Conservation (phyloP, 2,329 filamentous ascomycete species). For the Colletotrichum tropicale region DNA sequence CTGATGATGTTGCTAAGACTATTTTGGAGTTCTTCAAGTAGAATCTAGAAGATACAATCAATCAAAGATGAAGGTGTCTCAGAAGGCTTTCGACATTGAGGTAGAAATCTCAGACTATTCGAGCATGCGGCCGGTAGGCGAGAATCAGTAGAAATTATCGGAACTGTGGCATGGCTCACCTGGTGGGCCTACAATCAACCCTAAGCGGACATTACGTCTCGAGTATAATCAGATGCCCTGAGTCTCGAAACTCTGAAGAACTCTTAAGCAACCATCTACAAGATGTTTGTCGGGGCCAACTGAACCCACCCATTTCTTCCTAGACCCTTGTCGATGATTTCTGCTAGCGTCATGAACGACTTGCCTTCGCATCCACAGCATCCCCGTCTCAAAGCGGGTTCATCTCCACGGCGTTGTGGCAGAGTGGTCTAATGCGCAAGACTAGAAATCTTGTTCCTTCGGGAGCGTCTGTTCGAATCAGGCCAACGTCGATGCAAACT, state of each 20-base stretch:
- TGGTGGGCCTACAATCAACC: background rate
- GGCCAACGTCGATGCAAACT: conserved; percentile 4
- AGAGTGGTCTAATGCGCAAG: conserved; percentile 21
- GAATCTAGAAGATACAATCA: background rate
- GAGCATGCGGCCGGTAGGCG: background rate
- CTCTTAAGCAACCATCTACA: background rate
- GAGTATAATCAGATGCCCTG: background rate
- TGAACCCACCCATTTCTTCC: background rate
- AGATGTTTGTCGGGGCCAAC: background rate
- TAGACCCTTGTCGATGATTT: background rate
- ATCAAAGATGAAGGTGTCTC: background rate
- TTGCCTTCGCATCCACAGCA: background rate
- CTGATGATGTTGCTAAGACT: conserved; percentile 46
- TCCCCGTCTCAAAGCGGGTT: background rate
- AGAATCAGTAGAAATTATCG: background rate
- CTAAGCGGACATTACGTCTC: background rate
- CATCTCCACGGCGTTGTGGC: conserved; percentile 8
- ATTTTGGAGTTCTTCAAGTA: conserved; percentile 42
- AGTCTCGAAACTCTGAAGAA: background rate
- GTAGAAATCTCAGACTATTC: background rate
- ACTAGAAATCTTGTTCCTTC: conserved; percentile 22
- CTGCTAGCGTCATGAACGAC: background rate
- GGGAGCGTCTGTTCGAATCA: conserved; percentile 21
- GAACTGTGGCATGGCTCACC: background rate
- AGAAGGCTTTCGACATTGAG: background rate